A percentile compares a stretch with the other conserved stretches of the same genome.
These are phyloP conservation scores for Sparassis latifolia DNA, from an alignment of 1,284 basidiomycete genomes.

Conservation along the genomic window DNA sequence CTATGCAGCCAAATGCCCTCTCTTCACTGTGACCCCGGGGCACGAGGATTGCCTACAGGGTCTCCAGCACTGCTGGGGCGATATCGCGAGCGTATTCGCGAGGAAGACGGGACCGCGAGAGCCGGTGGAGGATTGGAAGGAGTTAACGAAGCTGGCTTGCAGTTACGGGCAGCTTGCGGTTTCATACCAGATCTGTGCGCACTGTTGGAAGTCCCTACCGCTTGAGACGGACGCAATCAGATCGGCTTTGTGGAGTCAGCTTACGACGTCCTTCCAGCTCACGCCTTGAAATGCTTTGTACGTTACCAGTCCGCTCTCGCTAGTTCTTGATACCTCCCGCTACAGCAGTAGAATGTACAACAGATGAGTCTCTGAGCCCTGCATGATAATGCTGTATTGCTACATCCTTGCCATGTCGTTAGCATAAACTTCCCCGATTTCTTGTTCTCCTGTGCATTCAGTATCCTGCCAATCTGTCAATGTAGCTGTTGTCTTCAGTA, in stretches of 20 bases:
- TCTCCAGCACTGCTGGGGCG: neutral
- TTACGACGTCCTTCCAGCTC: slow-evolving; percentile 3
- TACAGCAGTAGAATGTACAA: too few species aligned
- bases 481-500: too few species aligned
- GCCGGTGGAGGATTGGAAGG: slow-evolving; percentile 5
- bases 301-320: too few species aligned
- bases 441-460: too few species aligned
- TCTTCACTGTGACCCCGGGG: too few species aligned
- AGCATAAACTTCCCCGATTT: too few species aligned
- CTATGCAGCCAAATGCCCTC: neutral
- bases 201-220: neutral
- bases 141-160: neutral
- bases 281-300: neutral
- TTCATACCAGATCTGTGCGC: neutral
- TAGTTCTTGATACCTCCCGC: too few species aligned
- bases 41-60: neutral
- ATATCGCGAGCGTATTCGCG: neutral
- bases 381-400: too few species aligned
- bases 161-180: neutral
- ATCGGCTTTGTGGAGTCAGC: neutral
- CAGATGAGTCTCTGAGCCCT: too few species aligned
- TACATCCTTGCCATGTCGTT: too few species aligned
- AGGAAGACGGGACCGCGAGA: neutral
- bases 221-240: neutral
- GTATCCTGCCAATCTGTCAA: too few species aligned